Base-by-base conservation (phyloP, 2,329 filamentous ascomycete species). In the Nothophaeocryptopus gaeumannii region DNA sequence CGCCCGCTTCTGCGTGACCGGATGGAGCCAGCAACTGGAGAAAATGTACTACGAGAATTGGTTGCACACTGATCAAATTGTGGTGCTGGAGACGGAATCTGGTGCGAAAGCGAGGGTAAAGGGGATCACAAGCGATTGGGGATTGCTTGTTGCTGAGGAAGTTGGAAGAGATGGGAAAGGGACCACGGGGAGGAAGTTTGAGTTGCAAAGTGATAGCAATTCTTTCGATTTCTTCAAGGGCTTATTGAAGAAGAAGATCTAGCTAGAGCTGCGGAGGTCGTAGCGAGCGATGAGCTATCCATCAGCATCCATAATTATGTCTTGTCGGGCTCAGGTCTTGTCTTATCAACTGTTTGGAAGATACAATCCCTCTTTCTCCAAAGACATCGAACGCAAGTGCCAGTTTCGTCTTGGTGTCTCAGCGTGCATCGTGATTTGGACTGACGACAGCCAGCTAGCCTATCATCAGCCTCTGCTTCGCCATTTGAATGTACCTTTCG, bases 171-270 rank as follows among this genome's bases (percentile, higher is more conserved):
- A 86, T 51, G 89, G 89, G 55, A 76, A 34, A 13, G 20, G 84
- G 45, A 74, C 78, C 2, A 96, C 88, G 0, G 91, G 92, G 0
- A 87, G 80, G 70, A 75, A 86, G 42, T 92, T 87, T 80, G 82
- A 86, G 61, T 71, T 99, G 71, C 91, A 96, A 75, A 96, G 90
- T 68, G 93, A 99, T 69, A 89, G 91, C 67, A 99, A 99, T 65
- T 96, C 91, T 69, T 99, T 99, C 74, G 93, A 99, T 71, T 99
- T 96, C 69, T 95, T 96, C 73, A 88, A 82, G 65, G 93, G 93
- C 0, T 66, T 99, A 62, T 74, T 99, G 14, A 89, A 83, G 74
- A 81, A 85, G 63, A 97, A 95, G 76, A 70, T 84, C 2, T 90
- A 35, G 54, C 2, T 90, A 35, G 54, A 29, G 12, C 26, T 10